Evolutionary conservation across 1,139 yeast genomes (phyloP).

Genomic region (Saccharomycopsis phalli): DNA sequence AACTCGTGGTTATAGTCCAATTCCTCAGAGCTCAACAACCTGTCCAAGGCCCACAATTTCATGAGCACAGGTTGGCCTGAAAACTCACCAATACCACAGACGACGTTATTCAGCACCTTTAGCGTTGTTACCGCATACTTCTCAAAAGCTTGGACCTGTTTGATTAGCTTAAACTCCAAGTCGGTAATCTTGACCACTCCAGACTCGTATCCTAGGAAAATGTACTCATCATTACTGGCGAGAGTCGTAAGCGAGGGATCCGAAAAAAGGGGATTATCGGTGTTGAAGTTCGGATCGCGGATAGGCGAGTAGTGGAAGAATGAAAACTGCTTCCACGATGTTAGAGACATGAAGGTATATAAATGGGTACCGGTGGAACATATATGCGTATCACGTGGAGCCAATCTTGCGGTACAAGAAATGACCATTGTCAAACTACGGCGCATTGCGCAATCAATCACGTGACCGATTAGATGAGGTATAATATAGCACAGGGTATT

Average conservation of each 20-base stretch:
- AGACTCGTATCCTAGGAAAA: conserved; percentile 51
- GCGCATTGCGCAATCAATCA: too few species aligned
- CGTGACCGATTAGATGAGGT: too few species aligned
- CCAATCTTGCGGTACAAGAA: too few species aligned
- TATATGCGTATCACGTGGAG: neutral
- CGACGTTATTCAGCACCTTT: conserved; percentile 34
- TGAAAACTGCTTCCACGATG: conserved; percentile 80
- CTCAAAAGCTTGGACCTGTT: conserved; percentile 55
- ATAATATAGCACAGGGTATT: too few species aligned
- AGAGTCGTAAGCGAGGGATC: conserved; percentile 64
- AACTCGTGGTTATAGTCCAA: conserved; percentile 23
- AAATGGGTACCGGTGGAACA: neutral
- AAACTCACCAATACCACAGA: conserved; percentile 67
- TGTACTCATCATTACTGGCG: conserved; percentile 41
- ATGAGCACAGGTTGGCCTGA: conserved; percentile 62
- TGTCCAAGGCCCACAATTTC: conserved; percentile 64
- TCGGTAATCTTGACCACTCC: conserved; percentile 55
- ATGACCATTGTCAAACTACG: too few species aligned
- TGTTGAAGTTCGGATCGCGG: conserved; percentile 67
- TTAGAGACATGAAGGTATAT: conserved; percentile 33
- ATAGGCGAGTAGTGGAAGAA: conserved; percentile 81
- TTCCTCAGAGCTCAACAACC: conserved; percentile 20
- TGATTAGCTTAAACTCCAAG: conserved; percentile 36
- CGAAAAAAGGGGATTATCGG: conserved; percentile 59
- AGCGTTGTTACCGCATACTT: conserved; percentile 49